Conservation (phyloP, 2,329 filamentous ascomycete species). For the Clarireedia monteithiana region DNA sequence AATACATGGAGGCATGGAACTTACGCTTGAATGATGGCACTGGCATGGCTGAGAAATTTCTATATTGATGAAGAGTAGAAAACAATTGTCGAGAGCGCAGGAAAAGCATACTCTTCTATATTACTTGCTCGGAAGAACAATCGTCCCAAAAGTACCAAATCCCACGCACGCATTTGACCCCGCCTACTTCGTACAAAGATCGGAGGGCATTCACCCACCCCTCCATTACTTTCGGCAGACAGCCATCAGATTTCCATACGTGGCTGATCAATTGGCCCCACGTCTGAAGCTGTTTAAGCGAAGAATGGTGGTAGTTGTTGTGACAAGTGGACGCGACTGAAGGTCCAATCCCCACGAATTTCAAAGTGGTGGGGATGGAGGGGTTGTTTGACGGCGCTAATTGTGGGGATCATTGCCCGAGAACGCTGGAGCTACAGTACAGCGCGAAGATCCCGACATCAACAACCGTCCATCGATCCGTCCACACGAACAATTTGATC, state of each 20-base stretch:
- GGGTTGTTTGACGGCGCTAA: background rate
- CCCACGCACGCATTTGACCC: background rate
- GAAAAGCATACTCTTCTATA: background rate
- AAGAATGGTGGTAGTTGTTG: background rate
- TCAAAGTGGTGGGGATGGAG: background rate
- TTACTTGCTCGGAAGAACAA: background rate
- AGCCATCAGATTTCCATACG: too few species aligned
- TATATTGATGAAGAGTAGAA: background rate
- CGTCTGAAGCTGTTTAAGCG: too few species aligned
- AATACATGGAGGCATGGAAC: background rate
- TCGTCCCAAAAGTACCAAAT: background rate
- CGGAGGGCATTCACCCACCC: too few species aligned
- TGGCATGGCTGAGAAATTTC: conserved; percentile 1
- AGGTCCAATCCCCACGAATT: background rate
- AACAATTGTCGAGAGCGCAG: background rate
- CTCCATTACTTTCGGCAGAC: too few species aligned
- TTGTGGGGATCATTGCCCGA: background rate
- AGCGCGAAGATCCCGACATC: background rate
- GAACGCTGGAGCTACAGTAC: background rate
- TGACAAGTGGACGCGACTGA: background rate
- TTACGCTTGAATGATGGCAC: conserved; percentile 19
- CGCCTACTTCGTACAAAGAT: too few species aligned
- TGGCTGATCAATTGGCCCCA: background rate
- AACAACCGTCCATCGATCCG: background rate
- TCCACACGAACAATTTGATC: background rate